Evolutionary conservation across 306 rosid genomes (phyloP), one percentile per base, ranked within the genome.

Genomic region (Gastrolobium bilobum): DNA sequence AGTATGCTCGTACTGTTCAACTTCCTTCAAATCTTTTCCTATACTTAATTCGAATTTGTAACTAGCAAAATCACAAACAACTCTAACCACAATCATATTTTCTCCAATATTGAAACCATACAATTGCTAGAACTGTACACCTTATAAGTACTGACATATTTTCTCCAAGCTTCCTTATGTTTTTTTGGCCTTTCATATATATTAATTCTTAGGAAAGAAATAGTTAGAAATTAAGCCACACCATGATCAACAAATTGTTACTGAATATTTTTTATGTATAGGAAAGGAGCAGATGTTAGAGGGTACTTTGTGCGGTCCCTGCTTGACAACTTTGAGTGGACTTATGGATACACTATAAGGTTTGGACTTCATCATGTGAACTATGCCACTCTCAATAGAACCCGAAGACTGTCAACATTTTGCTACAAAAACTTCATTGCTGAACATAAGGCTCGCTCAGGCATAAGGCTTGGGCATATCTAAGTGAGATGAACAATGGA

Each of bases 281-380:
- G 89, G 53, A 83, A 80, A 61, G 94, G 89, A 48, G 90, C 89
- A 69, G 83, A 90, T 61, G 94, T 88, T 61, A 81, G 73, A 79
- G 92, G 92, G 57, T 90, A 90, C 71, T 84, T 90, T 48, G 86
- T 64, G 66, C 86, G 94, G 94, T 84, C 94, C 2, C 71, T 88
- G 80, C 88, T 90, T 6, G 92, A 90, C 72, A 85, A 90, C 67
- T 90, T 90, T 35, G 88, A 86, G 76, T 90, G 92, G 92, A 77
- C 56, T 1, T 13, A 42, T 58, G 94, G 94, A 56, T 85, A 69
- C 7, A 64, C 80, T 0, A 31, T 81, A 51, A 72, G 81, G 72
- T 90, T 88, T 72, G 92, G 92, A 34, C 85, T 88, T 54, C 80
- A 86, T 75, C 78, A 37, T 50, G 89, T 86, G 20, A 82, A 88